Evolutionary conservation across 257 asterid genomes (phyloP).

Genomic region (Petrea volubilis): DNA sequence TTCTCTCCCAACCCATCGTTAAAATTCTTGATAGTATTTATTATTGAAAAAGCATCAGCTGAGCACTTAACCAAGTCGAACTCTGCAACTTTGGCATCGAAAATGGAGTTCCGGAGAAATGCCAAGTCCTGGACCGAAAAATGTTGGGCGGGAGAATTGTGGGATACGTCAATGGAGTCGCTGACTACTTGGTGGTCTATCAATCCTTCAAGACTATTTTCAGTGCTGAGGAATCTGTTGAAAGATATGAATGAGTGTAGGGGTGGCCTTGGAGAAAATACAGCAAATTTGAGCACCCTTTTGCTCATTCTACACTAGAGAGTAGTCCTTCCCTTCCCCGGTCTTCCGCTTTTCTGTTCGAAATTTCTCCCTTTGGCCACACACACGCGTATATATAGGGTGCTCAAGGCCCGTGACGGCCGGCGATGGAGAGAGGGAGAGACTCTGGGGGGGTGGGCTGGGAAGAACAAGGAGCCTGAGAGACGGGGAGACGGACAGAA

Average conservation of each 20-base stretch:
- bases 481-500: too few relatives aligned
- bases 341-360: conserved; percentile 1
- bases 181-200: conserved; percentile 32
- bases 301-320: conserved; percentile 53
- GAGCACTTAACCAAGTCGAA: conserved; percentile 45
- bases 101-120: conserved; percentile 50
- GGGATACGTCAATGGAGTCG: conserved; percentile 27
- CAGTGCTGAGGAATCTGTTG: conserved; percentile 41
- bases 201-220: conserved; percentile 36
- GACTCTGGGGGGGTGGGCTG: too few relatives aligned
- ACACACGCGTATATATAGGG: too few relatives aligned
- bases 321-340: conserved; percentile 4
- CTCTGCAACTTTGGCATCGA: conserved; percentile 37
- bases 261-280: conserved; percentile 30
- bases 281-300: conserved; percentile 36
- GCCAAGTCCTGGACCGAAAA: conserved; percentile 55
- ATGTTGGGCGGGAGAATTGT: conserved; percentile 21
- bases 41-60: conserved; percentile 48
- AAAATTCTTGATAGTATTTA: conserved; percentile 37
- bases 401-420: too few relatives aligned
- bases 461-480: too few relatives aligned
- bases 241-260: conserved; percentile 30
- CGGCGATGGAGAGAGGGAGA: too few relatives aligned
- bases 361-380: too few relatives aligned
- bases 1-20: conserved; percentile 70